Conservation (phyloP, 371 early-diverging fungal genomes). For the Zychaea mexicana region DNA sequence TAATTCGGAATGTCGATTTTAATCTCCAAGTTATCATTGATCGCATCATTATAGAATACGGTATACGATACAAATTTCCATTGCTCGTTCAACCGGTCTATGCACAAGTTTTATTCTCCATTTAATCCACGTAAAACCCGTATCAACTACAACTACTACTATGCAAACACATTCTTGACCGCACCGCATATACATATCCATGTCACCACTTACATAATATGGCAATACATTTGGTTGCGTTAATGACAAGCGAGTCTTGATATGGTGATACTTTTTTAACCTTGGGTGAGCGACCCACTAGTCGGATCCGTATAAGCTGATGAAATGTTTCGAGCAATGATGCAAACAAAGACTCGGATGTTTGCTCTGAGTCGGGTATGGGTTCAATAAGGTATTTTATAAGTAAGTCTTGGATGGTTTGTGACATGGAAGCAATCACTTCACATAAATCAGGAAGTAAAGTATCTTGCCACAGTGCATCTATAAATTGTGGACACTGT, state of each 20-base stretch:
- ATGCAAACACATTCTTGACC: too few species aligned
- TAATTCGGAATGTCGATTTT: constrained; percentile 83
- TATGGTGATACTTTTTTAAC: constrained; percentile 28
- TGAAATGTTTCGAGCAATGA: constrained; percentile 24
- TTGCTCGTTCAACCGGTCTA: constrained; percentile 54
- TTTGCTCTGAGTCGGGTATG: constrained; percentile 5
- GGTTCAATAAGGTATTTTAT: constrained; percentile 26
- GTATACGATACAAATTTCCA: constrained; percentile 48
- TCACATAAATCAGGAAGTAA: constrained; percentile 33
- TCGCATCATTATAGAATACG: constrained; percentile 73
- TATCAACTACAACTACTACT: too few species aligned
- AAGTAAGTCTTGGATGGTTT: constrained; percentile 21
- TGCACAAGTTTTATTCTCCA: background rate
- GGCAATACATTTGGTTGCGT: constrained; percentile 47
- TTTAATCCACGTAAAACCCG: background rate
- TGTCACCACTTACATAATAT: constrained; percentile 40
- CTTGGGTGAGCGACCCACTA: background rate
- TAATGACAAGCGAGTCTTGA: constrained; percentile 41
- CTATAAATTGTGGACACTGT: constrained; percentile 26
- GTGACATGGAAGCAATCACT: constrained; percentile 19
- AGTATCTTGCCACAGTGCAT: constrained; percentile 8
- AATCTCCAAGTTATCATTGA: constrained; percentile 78
- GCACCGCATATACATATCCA: too few species aligned
- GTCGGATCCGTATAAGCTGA: constrained; percentile 20
- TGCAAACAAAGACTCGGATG: constrained; percentile 10